Base-by-base conservation (phyloP, 2,329 filamentous ascomycete species). In the Dothistroma pini region DNA sequence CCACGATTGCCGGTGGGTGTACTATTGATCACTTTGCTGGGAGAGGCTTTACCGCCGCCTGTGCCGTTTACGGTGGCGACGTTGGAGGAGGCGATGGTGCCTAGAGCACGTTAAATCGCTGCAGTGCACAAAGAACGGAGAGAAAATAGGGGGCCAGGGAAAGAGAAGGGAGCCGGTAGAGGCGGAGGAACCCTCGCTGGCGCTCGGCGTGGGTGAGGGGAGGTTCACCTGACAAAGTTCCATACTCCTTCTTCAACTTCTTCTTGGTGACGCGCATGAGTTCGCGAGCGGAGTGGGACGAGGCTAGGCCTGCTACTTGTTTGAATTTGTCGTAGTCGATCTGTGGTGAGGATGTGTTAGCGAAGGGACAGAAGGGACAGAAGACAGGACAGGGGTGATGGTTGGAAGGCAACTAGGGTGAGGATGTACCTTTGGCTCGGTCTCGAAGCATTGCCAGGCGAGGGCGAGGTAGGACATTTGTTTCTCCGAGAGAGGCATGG, bases 241-340 rank as follows among this genome's bases (percentile, higher is more conserved):
- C 70, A 29, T 68, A 71, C 59, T 71, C 70, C 31, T 61, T 62
- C 35, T 68, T 69, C 34, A 73, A 63, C 54, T 73, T 74, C 56
- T 73, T 73, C 63, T 74, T 74, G 50, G 71, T 72, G 9, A 72
- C 67, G 60, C 72, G 71, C 66, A 74, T 65, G 58, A 72, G 65
- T 61, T 74, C 72, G 59, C 69, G 66, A 44, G 71, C 72, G 32
- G 67, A 71, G 54, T 58, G 51, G 50, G 67, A 58, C 44, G 66
- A 63, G 34, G 66, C 65, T 63, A 71, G 68, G 60, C 65, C 63
- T 48, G 70, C 68, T 62, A 74, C 60, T 25, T 57, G 25, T 61
- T 62, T 61, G 68, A 74, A 73, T 61, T 71, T 71, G 31, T 66
- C 65, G 62, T 70, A 74, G 68, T 75, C 69, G 68, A 74, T 70